A percentile compares a stretch with the other conserved stretches of the same genome.
Conservation (phyloP, 768 basidiomycete species). For the Termitomyces sp. region DNA sequence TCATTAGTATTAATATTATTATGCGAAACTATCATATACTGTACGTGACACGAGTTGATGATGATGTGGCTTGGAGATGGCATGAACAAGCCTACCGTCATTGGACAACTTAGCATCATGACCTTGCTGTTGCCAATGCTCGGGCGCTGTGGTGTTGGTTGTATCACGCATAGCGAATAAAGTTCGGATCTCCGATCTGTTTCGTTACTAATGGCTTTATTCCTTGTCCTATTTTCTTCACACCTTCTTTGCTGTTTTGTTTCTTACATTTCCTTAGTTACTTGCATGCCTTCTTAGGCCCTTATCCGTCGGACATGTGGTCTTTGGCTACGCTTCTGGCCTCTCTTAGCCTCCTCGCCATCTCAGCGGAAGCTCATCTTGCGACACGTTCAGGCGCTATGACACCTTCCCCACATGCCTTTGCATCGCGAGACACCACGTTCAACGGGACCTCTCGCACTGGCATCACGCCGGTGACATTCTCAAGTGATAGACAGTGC, state of each 20-base stretch:
- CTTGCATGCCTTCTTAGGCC: constrained; percentile 12
- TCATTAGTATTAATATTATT: background rate
- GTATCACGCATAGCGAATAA: background rate
- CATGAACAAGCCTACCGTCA: background rate
- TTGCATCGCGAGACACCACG: constrained; percentile 13
- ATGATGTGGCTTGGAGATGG: background rate
- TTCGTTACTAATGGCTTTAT: no score
- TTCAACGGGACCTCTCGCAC: constrained; percentile 25
- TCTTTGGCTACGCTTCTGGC: constrained; percentile 5
- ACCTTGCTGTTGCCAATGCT: background rate
- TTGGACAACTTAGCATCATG: background rate
- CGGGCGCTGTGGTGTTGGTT: background rate
- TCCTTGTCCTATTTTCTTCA: background rate
- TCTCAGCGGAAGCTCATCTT: constrained; percentile 14
- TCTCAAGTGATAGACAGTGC: constrained; percentile 42
- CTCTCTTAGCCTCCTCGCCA: constrained; percentile 6
- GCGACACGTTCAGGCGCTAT: constrained; percentile 21
- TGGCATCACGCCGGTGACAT: constrained; percentile 39
- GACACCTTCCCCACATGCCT: constrained; percentile 23
- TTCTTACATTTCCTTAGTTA: background rate
- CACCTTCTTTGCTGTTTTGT: background rate
- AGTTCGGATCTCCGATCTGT: background rate
- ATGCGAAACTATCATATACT: no score
- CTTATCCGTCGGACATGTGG: constrained; percentile 9
- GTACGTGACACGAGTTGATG: background rate